Evolutionary conservation across 2,329 filamentous ascomycete species (phyloP).

Genomic region (Fusarium sp.): DNA sequence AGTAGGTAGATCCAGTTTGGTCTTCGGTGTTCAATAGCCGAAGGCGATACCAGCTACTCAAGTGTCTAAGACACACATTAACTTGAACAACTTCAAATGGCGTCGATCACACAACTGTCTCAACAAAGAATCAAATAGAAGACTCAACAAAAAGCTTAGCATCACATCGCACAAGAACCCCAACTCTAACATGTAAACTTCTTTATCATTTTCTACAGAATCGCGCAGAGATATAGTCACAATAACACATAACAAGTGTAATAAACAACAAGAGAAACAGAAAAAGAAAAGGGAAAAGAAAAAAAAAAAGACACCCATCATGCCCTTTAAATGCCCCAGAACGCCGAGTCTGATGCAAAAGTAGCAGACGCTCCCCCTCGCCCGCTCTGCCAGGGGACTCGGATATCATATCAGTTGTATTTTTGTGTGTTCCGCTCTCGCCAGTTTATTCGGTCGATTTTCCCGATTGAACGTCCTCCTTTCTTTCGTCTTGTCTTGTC

Average conservation of each 20-base stretch:
- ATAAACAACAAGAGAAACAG: background rate
- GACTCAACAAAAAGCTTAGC: background rate
- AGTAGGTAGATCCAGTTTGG: background rate
- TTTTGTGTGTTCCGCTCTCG: constrained; percentile 25
- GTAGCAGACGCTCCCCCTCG: constrained; percentile 37
- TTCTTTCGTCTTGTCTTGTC: constrained; percentile 18
- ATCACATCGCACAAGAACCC: background rate
- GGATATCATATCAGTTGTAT: constrained; percentile 36
- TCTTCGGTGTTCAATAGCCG: background rate
- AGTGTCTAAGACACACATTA: background rate
- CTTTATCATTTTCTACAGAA: constrained; percentile 18
- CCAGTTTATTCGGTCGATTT: constrained; percentile 5
- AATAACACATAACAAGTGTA: constrained; percentile 20
- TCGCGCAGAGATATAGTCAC: constrained; percentile 26
- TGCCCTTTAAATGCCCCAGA: constrained; percentile 46
- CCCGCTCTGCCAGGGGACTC: constrained; percentile 31
- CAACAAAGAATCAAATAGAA: background rate
- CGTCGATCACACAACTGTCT: background rate
- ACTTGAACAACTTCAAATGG: background rate
- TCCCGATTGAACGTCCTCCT: background rate
- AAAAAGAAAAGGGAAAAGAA: background rate
- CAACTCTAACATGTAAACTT: constrained; percentile 9
- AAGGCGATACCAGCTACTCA: background rate
- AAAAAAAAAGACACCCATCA: constrained; percentile 43
- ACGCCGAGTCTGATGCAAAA: constrained; percentile 48